Evolutionary conservation across 1,139 yeast species (phyloP).

Genomic region (Chernovozyma sophiae-reginae): DNA sequence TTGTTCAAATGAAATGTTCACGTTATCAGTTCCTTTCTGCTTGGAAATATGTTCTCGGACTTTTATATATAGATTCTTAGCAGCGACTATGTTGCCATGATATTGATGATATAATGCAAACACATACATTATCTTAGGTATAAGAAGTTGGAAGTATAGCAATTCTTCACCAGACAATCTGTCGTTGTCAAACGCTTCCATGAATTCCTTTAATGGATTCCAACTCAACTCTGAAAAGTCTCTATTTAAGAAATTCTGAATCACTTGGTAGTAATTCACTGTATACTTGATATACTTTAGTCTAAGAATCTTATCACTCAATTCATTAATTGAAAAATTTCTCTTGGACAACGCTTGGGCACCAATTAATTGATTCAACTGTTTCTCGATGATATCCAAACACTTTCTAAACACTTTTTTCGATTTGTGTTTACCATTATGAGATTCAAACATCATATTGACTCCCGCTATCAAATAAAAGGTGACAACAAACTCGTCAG

Average conservation of each 20-base stretch:
- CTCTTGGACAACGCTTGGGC: slow-evolving; percentile 7
- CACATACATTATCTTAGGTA: slow-evolving; percentile 33
- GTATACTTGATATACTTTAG: slow-evolving; percentile 21
- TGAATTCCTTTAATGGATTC: slow-evolving; percentile 26
- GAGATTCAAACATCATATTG: slow-evolving; percentile 26
- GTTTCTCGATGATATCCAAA: slow-evolving; percentile 26
- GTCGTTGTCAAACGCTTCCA: slow-evolving; percentile 27
- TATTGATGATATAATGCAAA: slow-evolving; percentile 36
- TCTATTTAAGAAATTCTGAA: slow-evolving; percentile 28
- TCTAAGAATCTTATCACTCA: slow-evolving; percentile 18
- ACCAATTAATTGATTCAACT: slow-evolving; percentile 16
- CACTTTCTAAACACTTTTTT: slow-evolving; percentile 33
- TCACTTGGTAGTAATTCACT: slow-evolving; percentile 28
- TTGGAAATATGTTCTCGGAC: slow-evolving; percentile 16
- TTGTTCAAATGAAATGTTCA: background rate
- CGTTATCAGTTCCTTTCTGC: background rate
- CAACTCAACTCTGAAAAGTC: slow-evolving; percentile 17
- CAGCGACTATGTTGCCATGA: slow-evolving; percentile 28
- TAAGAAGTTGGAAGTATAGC: slow-evolving; percentile 24
- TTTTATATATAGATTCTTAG: slow-evolving; percentile 35
- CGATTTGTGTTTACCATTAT: slow-evolving; percentile 29
- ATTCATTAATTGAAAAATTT: slow-evolving; percentile 14
- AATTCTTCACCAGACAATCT: slow-evolving; percentile 30
- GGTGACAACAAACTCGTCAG: slow-evolving; percentile 37
- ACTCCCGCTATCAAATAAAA: slow-evolving; percentile 41